Percentiles rank a stretch among this genome's conserved stretches.
Evolutionary conservation across 1,284 basidiomycete species (phyloP).

Genomic region (Bondarzewia mesenterica): DNA sequence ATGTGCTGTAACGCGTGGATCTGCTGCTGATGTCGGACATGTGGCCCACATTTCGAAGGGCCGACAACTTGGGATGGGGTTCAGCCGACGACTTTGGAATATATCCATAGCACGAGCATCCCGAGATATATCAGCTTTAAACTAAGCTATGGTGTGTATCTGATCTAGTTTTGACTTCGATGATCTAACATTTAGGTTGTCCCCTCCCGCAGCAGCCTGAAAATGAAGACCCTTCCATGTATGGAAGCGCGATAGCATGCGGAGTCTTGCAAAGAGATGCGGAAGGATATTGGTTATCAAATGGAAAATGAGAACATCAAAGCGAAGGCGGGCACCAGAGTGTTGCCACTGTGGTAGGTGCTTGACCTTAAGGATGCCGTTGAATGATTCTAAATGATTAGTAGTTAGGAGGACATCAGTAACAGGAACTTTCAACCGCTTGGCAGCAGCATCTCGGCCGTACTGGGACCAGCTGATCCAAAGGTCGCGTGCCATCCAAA

Average conservation of each 20-base stretch:
- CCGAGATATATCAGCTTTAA: background rate
- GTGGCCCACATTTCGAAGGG: constrained; percentile 3
- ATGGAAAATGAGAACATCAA: constrained; percentile 22
- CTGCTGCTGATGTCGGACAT: constrained; percentile 2
- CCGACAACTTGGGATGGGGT: background rate
- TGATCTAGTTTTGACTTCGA: no score
- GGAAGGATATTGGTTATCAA: constrained; percentile 20
- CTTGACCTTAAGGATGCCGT: constrained; percentile 25
- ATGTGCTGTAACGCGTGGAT: background rate
- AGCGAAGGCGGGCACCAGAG: constrained; percentile 20
- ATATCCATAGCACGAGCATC: constrained; percentile 2
- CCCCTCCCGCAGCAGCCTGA: background rate
- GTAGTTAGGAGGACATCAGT: constrained; percentile 27
- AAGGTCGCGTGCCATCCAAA: constrained; percentile 15
- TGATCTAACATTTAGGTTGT: no score
- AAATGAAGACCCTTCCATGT: constrained; percentile 4
- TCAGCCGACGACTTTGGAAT: background rate
- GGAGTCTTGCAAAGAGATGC: constrained; percentile 13
- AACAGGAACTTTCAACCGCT: constrained; percentile 15
- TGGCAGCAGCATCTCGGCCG: constrained; percentile 18
- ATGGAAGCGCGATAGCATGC: constrained; percentile 1
- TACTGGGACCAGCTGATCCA: constrained; percentile 24
- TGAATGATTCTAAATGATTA: constrained; percentile 34
- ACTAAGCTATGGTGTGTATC: constrained; percentile 4
- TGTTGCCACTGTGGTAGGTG: constrained; percentile 20